Base-by-base conservation (phyloP, 1,139 yeast species). In the Hemisphaericaspora xylofermentans region DNA sequence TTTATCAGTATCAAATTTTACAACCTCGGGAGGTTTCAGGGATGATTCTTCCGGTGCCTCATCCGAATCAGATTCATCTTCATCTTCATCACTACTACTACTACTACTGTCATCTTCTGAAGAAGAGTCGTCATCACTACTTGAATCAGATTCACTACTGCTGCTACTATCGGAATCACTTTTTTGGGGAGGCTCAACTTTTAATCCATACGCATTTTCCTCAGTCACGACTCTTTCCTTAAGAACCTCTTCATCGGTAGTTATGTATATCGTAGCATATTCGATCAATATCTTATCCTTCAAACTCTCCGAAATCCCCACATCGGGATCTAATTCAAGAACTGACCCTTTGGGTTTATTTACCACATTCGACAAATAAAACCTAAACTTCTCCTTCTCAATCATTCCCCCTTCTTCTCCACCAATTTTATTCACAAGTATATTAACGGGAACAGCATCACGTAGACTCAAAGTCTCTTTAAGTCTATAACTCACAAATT, bases 251-350 rank as follows among this genome's bases (percentile, higher is more conserved):
- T 46, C 48, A 19, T 44, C 39, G 13, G 52, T 47, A 1, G 75
- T 62, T 4, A 85, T 68, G 44, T 68, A 74, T 4, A 88, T 66
- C 0, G 91, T 84, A 0, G 96, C 96, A 51, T 76, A 88, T 57
- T 88, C 96, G 30, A 88, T 64, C 0, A 89, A 87, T 0, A 82
- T 71, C 43, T 73, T 71, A 39, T 80, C 80, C 42, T 67, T 62
- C 30, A 89, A 56, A 1, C 69, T 71, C 13, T 76, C 79, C 0
- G 71, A 72, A 33, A 80, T 52, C 2, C 54, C 24, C 3, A 35
- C 39, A 1, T 48, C 48, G 1, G 52, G 41, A 35, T 61, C 56
- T 29, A 73, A 43, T 12, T 44, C 43, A 26, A 70, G 57, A 12
- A 60, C 46, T 1, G 64, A 53, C 3, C 54, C 47, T 17, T 49